These are phyloP conservation scores for Pseudohyphozyma bogoriensis DNA, from an alignment of 768 basidiomycete genomes.

Conservation along the genomic window DNA sequence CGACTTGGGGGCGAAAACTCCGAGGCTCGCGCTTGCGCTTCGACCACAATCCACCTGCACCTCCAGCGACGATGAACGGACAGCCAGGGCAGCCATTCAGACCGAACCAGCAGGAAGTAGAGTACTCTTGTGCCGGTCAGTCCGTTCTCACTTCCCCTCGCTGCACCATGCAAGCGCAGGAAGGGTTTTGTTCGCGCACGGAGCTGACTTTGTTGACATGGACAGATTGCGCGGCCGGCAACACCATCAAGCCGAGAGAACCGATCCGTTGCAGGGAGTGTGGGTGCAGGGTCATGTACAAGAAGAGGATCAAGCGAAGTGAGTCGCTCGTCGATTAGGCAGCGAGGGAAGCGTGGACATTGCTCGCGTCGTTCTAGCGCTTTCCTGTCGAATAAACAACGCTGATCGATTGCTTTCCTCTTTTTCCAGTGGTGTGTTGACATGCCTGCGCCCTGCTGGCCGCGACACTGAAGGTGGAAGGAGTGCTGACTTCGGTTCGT, in stretches of 20 bases:
- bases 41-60: too few relatives aligned
- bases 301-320: slow-evolving; percentile 91
- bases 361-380: too few relatives aligned
- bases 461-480: neutral
- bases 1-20: too few relatives aligned
- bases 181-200: neutral
- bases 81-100: too few relatives aligned
- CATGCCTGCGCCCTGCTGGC: neutral
- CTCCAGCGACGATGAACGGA: too few relatives aligned
- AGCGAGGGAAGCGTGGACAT: neutral
- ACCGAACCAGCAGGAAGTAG: slow-evolving; percentile 66
- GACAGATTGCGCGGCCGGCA: slow-evolving; percentile 81
- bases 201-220: neutral
- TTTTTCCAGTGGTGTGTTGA: slow-evolving; percentile 15
- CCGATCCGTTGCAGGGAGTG: slow-evolving; percentile 93
- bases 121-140: slow-evolving; percentile 77
- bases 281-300: slow-evolving; percentile 98
- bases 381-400: too few relatives aligned
- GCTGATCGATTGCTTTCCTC: neutral
- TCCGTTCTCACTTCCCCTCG: neutral
- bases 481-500: slow-evolving; percentile 1
- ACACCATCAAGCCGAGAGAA: slow-evolving; percentile 80
- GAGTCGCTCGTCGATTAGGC: slow-evolving; percentile 35
- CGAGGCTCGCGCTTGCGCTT: too few relatives aligned
- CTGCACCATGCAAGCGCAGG: too few relatives aligned